Base-by-base conservation (phyloP, 2,329 filamentous ascomycete species). In the Hypoxylon sp. region DNA sequence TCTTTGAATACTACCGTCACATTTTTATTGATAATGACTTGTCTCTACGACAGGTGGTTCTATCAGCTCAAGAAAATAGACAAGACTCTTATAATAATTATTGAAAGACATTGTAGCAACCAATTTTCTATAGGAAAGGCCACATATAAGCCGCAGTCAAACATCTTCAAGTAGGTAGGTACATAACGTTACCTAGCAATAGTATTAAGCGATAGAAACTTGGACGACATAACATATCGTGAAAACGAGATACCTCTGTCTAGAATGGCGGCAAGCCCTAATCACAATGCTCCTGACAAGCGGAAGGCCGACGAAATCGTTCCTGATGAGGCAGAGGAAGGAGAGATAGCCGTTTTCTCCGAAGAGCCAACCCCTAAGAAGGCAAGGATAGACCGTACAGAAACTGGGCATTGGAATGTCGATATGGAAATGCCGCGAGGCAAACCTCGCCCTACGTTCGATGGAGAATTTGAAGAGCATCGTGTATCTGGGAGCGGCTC, bases 371-470 rank as follows among this genome's bases (percentile, higher is more conserved):
- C 7, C 21, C 2, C 38, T 5, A 56, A 65, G n/a, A 58, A 25
- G 43, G 11, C 30, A 17, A 61, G 50, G 30, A 14, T 13, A 17
- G 52, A 61, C 5, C 23, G n/a, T 2, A 23, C 3, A 1, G 25
- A 49, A 5, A 23, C 5, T 13, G 17, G 56, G 30, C 23, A 21
- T 9, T 67, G 67, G 67, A 32, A 58, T 32, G 5, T 30, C 10
- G 58, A 34, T n/a, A 70, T 65, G 64, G 53, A 63, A 19, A 57
- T 70, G 10, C 67, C 67, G 13, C 28, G 51, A 43, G 67, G 64
- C 11, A 60, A 41, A 43, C 57, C 49, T 28, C 58, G 60, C 5
- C 64, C 61, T 14, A 55, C 17, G 14, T 64, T 64, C 21, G 11
- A 38, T 10, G 57, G 60, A 19, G 43, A 67, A n/a, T 38, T 23